Evolutionary conservation across 305 asterid genomes (phyloP).

Genomic region (Salvia sclarea): DNA sequence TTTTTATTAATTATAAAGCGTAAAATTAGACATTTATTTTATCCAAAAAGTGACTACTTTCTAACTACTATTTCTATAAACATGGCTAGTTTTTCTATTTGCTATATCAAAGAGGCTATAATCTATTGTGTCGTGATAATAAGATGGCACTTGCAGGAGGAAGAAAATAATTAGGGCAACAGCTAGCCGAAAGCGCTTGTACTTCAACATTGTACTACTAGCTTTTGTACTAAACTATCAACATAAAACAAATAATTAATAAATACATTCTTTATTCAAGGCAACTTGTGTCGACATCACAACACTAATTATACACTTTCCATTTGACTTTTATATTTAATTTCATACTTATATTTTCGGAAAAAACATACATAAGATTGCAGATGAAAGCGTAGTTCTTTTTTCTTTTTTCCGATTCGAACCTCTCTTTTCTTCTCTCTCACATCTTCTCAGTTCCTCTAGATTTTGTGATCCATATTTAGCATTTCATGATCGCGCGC

Average conservation of each 20-base stretch:
- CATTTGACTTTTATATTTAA: slow-evolving; percentile 32
- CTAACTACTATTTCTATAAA: no score
- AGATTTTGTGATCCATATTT: background rate
- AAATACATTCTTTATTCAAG: background rate
- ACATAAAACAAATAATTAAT: background rate
- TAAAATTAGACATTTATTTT: no score
- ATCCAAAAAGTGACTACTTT: no score
- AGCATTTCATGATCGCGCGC: no score
- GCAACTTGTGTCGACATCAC: background rate
- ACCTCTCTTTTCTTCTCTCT: background rate
- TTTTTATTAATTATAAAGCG: no score
- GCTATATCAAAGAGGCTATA: no score
- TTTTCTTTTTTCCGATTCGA: background rate
- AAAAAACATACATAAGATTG: background rate
- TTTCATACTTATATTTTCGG: background rate
- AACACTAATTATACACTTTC: slow-evolving; percentile 2
- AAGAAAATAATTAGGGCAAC: background rate
- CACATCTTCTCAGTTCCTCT: background rate
- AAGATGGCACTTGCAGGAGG: background rate
- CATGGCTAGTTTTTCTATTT: no score
- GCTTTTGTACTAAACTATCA: background rate
- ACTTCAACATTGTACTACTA: slow-evolving; percentile 19
- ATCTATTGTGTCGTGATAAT: no score
- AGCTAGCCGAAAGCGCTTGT: background rate
- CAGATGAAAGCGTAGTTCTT: background rate